Conservation (phyloP, 2,329 filamentous ascomycete species). For the Neofusicoccum cordaticola region DNA sequence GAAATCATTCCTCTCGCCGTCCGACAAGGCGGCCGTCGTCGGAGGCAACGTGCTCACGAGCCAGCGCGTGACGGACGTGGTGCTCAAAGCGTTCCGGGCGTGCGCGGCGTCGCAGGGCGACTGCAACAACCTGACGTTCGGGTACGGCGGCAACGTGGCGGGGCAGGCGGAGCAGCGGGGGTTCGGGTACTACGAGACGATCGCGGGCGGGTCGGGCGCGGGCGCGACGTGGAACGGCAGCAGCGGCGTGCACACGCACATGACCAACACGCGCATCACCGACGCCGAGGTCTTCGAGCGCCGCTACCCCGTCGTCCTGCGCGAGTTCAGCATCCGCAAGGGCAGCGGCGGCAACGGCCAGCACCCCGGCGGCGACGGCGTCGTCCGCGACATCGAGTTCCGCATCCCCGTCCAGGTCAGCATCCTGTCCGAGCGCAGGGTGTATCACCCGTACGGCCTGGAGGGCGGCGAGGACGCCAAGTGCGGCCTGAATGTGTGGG, state of each 20-base stretch:
- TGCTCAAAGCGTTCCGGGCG: constrained; percentile 75
- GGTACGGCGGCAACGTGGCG: constrained; percentile 67
- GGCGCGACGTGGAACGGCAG: constrained; percentile 71
- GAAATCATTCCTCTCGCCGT: constrained; percentile 70
- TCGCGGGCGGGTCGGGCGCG: constrained; percentile 73
- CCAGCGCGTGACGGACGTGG: constrained; percentile 79
- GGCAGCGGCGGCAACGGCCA: constrained; percentile 64
- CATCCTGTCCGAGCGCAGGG: constrained; percentile 73
- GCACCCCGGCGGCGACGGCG: constrained; percentile 72
- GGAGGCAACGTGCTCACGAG: constrained; percentile 79
- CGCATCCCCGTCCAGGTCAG: constrained; percentile 73
- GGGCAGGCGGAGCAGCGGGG: constrained; percentile 63
- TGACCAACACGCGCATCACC: constrained; percentile 84
- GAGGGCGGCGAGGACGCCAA: constrained; percentile 76
- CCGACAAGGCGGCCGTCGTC: constrained; percentile 74
- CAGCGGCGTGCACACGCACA: constrained; percentile 75
- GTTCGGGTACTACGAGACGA: constrained; percentile 86
- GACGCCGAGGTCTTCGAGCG: constrained; percentile 77
- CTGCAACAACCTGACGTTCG: constrained; percentile 83
- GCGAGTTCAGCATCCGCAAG: constrained; percentile 64
- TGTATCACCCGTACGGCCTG: constrained; percentile 77
- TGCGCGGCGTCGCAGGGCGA: constrained; percentile 78
- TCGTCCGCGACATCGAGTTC: constrained; percentile 78
- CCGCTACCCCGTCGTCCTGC: constrained; percentile 70
- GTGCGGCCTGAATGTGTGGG: constrained; percentile 84